Percentiles rank a stretch among this genome's conserved stretches.
phyloP scores from a whole-genome alignment of 2,329 filamentous ascomycete genomes.

The Penicillium aurantiogriseum region DNA sequence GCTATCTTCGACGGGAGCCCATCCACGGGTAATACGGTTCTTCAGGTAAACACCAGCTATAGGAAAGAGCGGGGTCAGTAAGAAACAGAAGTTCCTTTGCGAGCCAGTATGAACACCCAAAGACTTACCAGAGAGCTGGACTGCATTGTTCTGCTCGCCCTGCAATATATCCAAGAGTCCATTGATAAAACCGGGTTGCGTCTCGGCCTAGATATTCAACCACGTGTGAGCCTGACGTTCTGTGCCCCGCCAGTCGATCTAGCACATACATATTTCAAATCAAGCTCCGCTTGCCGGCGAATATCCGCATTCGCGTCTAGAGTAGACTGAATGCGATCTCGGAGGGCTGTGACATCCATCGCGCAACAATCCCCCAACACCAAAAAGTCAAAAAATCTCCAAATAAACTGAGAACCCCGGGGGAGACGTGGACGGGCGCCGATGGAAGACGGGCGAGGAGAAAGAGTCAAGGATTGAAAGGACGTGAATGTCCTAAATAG shows the following conservation, averaged over 20 bases:
- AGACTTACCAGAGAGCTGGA: slow-evolving; percentile 81
- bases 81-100: slow-evolving; percentile 6
- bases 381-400: slow-evolving; percentile 29
- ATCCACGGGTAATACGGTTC: slow-evolving; percentile 91
- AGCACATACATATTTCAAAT: slow-evolving; percentile 61
- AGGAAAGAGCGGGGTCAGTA: slow-evolving; percentile 22
- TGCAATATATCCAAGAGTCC: slow-evolving; percentile 88
- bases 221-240: slow-evolving; percentile 20
- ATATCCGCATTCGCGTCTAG: slow-evolving; percentile 62
- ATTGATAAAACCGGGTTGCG: slow-evolving; percentile 84
- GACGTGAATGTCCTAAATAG: slow-evolving; percentile 15
- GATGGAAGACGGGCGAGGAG: slow-evolving; percentile 10
- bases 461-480: slow-evolving; percentile 6
- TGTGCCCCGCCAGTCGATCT: slow-evolving; percentile 13
- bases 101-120: neutral
- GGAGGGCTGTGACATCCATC: slow-evolving; percentile 62
- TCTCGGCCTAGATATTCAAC: slow-evolving; percentile 67
- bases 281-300: slow-evolving; percentile 62
- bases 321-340: slow-evolving; percentile 63
- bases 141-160: slow-evolving; percentile 77
- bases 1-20: slow-evolving; percentile 75
- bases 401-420: slow-evolving; percentile 23
- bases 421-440: slow-evolving; percentile 21
- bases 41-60: slow-evolving; percentile 95
- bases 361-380: slow-evolving; percentile 37